Evolutionary conservation across 768 basidiomycete species (phyloP).

Genomic region (Lentinula guzmanii): DNA sequence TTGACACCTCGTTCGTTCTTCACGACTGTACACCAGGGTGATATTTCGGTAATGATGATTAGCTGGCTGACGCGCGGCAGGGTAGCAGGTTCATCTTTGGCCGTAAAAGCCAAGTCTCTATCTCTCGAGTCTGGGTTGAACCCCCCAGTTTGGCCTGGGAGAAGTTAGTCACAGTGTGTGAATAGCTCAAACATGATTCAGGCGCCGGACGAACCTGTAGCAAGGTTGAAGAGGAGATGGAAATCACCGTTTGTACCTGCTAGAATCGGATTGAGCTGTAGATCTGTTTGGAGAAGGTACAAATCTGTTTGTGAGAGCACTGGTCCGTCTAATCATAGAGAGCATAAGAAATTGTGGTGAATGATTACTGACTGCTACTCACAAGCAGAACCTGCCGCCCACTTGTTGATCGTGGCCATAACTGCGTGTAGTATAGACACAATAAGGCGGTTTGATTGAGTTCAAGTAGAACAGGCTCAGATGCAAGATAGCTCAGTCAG

Average conservation of each 20-base stretch:
- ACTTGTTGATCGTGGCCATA: constrained; percentile 28
- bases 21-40: constrained; percentile 77
- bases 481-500: background rate
- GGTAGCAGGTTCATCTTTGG: constrained; percentile 63
- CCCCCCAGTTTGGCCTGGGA: constrained; percentile 52
- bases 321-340: constrained; percentile 55
- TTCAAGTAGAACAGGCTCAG: background rate
- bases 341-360: background rate
- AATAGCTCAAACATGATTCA: background rate
- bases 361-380: constrained; percentile 11
- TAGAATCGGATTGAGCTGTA: constrained; percentile 73
- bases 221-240: constrained; percentile 68
- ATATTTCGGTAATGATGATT: constrained; percentile 50
- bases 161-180: background rate
- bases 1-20: constrained; percentile 72
- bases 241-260: constrained; percentile 39
- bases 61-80: constrained; percentile 59
- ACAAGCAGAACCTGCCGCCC: constrained; percentile 40
- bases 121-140: constrained; percentile 56
- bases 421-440: background rate
- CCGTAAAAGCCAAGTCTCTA: constrained; percentile 46
- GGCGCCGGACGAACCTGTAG: constrained; percentile 41
- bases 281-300: constrained; percentile 64
- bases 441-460: background rate
- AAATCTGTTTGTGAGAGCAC: constrained; percentile 76